A percentile compares a stretch with the other conserved stretches of the same genome.
These are phyloP conservation scores for Amanita rubescens DNA, from an alignment of 768 basidiomycete genomes.

Conservation along the genomic window DNA sequence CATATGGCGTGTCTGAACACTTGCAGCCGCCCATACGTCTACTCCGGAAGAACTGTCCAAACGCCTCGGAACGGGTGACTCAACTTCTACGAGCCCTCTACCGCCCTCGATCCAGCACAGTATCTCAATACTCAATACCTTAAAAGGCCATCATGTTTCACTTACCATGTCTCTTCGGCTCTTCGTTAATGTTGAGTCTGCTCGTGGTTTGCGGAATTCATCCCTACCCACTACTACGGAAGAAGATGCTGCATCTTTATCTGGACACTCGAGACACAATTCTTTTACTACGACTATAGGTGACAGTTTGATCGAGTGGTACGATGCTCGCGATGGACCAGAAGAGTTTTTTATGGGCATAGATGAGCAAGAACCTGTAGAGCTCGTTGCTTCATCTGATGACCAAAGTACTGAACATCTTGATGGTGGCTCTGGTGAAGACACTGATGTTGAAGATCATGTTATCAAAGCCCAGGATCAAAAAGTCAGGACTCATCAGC, in stretches of 20 bases:
- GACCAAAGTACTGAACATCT: conserved; percentile 31
- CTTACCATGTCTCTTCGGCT: conserved; percentile 20
- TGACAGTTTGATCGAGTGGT: conserved; percentile 62
- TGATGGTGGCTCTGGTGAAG: conserved; percentile 42
- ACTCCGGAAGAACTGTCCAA: conserved; percentile 13
- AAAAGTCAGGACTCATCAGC: conserved; percentile 10
- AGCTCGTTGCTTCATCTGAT: conserved; percentile 26
- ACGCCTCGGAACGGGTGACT: background rate
- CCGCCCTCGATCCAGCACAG: conserved; percentile 12
- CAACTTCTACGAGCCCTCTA: conserved; percentile 4
- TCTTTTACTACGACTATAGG: conserved; percentile 47
- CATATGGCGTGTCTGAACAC: background rate
- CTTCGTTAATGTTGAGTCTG: conserved; percentile 22
- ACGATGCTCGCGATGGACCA: conserved; percentile 61
- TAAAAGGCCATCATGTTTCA: conserved; percentile 10
- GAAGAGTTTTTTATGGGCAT: conserved; percentile 64
- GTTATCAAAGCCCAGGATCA: background rate
- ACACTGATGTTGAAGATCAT: conserved; percentile 44
- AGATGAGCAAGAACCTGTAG: conserved; percentile 32
- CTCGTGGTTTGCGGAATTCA: conserved; percentile 21
- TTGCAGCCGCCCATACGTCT: conserved; percentile 19
- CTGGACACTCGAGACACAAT: conserved; percentile 28
- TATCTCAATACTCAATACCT: conserved; percentile 3
- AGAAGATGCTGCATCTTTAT: conserved; percentile 23
- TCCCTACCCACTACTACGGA: conserved; percentile 42